These are phyloP conservation scores for Barnettozyma vustinii DNA, from an alignment of 805 yeast species.

Conservation along the genomic window DNA sequence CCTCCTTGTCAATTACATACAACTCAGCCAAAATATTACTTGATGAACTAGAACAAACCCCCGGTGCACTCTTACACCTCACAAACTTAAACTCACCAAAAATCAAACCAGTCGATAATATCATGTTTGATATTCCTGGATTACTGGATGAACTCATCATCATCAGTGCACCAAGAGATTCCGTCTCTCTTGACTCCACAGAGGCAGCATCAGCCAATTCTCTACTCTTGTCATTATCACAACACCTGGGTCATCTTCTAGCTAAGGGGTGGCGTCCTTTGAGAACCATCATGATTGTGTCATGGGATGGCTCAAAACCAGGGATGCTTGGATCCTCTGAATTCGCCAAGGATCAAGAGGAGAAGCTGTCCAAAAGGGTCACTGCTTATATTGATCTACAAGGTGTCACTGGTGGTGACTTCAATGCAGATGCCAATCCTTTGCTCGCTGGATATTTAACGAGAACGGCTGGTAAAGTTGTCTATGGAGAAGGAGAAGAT, in stretches of 20 bases:
- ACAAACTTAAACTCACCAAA: constrained; percentile 32
- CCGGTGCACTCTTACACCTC: neutral
- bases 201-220: constrained; percentile 6
- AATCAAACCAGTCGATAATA: constrained; percentile 41
- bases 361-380: constrained; percentile 40
- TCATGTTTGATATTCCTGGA: constrained; percentile 53
- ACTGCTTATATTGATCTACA: constrained; percentile 50
- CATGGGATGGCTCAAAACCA: constrained; percentile 81
- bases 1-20: constrained; percentile 46
- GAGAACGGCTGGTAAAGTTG: constrained; percentile 20
- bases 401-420: constrained; percentile 46
- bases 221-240: constrained; percentile 39
- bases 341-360: constrained; percentile 57
- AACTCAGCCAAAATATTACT: constrained; percentile 9
- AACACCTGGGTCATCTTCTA: constrained; percentile 41
- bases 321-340: constrained; percentile 76
- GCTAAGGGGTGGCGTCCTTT: constrained; percentile 64
- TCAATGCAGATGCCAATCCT: constrained; percentile 51
- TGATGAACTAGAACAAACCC: neutral
- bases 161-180: constrained; percentile 53
- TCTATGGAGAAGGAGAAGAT: constrained; percentile 7
- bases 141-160: constrained; percentile 48
- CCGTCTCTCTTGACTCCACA: constrained; percentile 21
- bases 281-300: constrained; percentile 62
- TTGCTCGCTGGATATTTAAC: constrained; percentile 41